Evolutionary conservation across 1,284 basidiomycete species (phyloP), one percentile per base, ranked within the genome.

Genomic region (Bondarzewia mesenterica): DNA sequence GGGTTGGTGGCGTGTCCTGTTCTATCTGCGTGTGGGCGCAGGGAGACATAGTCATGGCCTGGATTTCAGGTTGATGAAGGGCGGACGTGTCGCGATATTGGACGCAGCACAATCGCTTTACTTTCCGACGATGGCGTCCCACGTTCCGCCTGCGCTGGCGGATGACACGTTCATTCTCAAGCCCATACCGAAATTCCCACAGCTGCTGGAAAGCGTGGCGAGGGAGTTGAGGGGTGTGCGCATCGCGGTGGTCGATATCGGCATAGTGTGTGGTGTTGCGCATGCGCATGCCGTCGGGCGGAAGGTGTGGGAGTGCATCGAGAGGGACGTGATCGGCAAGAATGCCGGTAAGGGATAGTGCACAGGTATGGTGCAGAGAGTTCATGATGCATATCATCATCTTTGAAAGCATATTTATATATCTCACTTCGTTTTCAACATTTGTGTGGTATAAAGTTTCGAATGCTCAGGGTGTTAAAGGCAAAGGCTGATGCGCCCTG

Each of bases 1-100:
- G 35, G 84, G 84, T 5, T 91, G 89, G 89, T 89, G 84, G 66
- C 70, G 89, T 46, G 63, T 91, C 27, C 64, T 86, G 42, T 46
- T 40, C 45, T 32, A 21, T 21, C 40, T 21, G 32, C n/a, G 21
- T 36, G 42, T 10, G 10, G 38, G 38, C 4, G 38, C 10, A 18
- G 1, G 10, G 38, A 16, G 21, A 18, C 16, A 16, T 5, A 86
- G 84, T 57, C 80, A 88, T 60, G 88, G 85, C 0, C 69, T 91
- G 39, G 88, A 92, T 58, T 77, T 91, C 61, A 77, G 89, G 57
- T 70, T 90, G 58, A 77, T 89, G 75, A 74, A 69, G 10, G 72
- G 71, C 23, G 75, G 78, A 52, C 76, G 81, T 16, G 73, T 88
- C 8, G 76, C 73, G 12, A 78, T 89, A 45, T 61, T 88, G 27